Evolutionary conservation across 441 rosid genomes (phyloP).

Genomic region (Aquilaria agallochum): DNA sequence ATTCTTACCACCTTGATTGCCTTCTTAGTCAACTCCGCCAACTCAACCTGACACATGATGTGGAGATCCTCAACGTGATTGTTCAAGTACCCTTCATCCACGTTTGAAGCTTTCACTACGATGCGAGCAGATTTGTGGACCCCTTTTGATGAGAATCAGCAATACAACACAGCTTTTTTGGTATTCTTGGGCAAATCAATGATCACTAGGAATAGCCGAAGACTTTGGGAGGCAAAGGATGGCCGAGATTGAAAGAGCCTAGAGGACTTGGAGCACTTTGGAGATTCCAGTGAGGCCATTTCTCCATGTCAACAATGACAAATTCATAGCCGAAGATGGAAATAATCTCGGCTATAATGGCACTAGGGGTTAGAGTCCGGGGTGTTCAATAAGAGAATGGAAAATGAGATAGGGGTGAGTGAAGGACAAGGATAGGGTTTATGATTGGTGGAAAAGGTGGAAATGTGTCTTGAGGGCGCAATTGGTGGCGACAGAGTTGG

Average conservation of each 20-base stretch:
- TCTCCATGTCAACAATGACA: slow-evolving; percentile 31
- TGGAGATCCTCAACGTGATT: slow-evolving; percentile 66
- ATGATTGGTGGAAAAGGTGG: slow-evolving; percentile 2
- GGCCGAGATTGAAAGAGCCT: slow-evolving; percentile 61
- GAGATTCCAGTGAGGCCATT: slow-evolving; percentile 83
- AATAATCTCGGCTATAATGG: slow-evolving; percentile 79
- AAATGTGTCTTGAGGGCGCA: slow-evolving; percentile 6
- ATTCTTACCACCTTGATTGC: slow-evolving; percentile 53
- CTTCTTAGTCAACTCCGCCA: slow-evolving; percentile 25
- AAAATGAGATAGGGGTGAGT: slow-evolving; percentile 18
- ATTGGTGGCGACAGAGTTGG: slow-evolving; percentile 5
- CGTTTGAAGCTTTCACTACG: slow-evolving; percentile 69
- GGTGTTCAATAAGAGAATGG: slow-evolving; percentile 1
- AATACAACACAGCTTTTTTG: slow-evolving; percentile 72
- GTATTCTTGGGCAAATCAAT: slow-evolving; percentile 62
- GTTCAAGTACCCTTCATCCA: slow-evolving; percentile 73
- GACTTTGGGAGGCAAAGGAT: slow-evolving; percentile 74
- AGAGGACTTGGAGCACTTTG: slow-evolving; percentile 63
- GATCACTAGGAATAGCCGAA: slow-evolving; percentile 53
- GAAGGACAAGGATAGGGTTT: slow-evolving; percentile 8
- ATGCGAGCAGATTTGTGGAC: slow-evolving; percentile 84
- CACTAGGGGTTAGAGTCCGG: slow-evolving; percentile 24
- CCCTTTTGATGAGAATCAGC: slow-evolving; percentile 78
- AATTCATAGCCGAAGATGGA: slow-evolving; percentile 78
- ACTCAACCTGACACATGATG: slow-evolving; percentile 92